These are phyloP conservation scores for Rhodomyrtus psidioides DNA, from an alignment of 441 rosid genomes.

Conservation along the genomic window DNA sequence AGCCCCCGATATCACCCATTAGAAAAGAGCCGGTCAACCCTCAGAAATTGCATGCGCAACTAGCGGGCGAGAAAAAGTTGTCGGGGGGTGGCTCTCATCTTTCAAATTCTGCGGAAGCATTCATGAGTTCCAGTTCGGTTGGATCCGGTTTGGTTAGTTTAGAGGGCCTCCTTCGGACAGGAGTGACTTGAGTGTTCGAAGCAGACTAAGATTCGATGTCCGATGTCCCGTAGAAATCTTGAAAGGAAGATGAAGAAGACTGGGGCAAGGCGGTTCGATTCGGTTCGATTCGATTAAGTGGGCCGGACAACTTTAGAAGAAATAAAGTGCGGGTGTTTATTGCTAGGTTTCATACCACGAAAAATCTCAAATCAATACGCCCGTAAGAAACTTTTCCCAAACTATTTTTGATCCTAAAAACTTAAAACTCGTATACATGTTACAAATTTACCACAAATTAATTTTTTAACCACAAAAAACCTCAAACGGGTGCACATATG, in stretches of 20 bases:
- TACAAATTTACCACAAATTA: too few species aligned
- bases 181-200: neutral
- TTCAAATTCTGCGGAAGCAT: neutral
- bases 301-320: neutral
- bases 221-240: neutral
- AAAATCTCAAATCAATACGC: too few species aligned
- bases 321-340: too few species aligned
- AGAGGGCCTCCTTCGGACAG: too few species aligned
- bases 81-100: neutral
- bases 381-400: too few species aligned
- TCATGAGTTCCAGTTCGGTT: neutral
- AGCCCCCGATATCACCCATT: neutral
- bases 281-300: neutral
- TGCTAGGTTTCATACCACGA: too few species aligned
- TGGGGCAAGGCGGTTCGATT: neutral
- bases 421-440: accelerated
- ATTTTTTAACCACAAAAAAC: too few species aligned
- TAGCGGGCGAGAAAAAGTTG: neutral
- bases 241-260: neutral
- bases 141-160: too few species aligned
- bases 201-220: neutral
- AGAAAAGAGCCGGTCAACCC: neutral
- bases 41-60: neutral
- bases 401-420: too few species aligned
- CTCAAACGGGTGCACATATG: too few species aligned